A percentile compares a stretch with the other conserved stretches of the same genome.
phyloP scores from a whole-genome alignment of 306 rosid genomes.

The Rosa rugosa region DNA sequence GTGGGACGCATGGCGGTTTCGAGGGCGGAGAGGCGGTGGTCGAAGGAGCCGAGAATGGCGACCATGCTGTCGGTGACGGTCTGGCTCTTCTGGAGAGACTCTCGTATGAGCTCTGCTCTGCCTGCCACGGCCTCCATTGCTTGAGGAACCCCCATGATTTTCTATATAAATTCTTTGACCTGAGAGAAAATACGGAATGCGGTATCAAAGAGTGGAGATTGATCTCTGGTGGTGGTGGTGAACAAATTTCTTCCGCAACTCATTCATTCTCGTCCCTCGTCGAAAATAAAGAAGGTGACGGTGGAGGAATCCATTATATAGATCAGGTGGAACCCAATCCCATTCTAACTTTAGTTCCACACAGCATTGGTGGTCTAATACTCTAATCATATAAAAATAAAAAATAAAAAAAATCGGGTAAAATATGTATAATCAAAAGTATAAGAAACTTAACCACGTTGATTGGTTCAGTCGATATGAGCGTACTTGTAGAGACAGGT shows the following conservation, averaged over 20 bases:
- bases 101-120: slow-evolving; percentile 62
- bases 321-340: too few species aligned
- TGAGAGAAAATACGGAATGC: slow-evolving; percentile 11
- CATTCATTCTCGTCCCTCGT: slow-evolving; percentile 4
- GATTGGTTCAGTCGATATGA: too few species aligned
- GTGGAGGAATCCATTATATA: neutral
- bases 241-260: neutral
- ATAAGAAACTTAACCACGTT: too few species aligned
- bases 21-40: slow-evolving; percentile 90
- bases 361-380: too few species aligned
- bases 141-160: slow-evolving; percentile 52
- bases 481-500: too few species aligned
- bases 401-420: too few species aligned
- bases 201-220: neutral
- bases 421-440: too few species aligned
- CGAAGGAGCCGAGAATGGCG: slow-evolving; percentile 90
- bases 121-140: slow-evolving; percentile 60
- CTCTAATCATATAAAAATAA: too few species aligned
- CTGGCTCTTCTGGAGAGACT: slow-evolving; percentile 76
- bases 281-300: neutral
- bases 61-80: slow-evolving; percentile 79
- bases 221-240: neutral
- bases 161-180: neutral
- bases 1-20: slow-evolving; percentile 98
- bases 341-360: too few species aligned